Evolutionary conservation across 2,329 filamentous ascomycete genomes (phyloP).

Genomic region (Aureobasidium sp.): DNA sequence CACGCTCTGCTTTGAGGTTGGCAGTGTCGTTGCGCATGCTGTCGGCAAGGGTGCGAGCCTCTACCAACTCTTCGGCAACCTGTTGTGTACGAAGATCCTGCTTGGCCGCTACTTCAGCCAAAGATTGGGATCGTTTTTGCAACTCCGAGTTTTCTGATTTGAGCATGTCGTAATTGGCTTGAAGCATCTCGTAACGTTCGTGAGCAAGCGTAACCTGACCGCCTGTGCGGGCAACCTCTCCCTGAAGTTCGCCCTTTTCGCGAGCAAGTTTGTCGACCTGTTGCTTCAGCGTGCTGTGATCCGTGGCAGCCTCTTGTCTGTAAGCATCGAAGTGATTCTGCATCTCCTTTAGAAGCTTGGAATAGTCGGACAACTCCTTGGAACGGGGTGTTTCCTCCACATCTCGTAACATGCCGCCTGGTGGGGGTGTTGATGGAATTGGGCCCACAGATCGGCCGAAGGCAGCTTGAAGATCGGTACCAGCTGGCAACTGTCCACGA

Average conservation of each 20-base stretch:
- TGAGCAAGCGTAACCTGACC: conserved; percentile 76
- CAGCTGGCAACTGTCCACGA: conserved; percentile 53
- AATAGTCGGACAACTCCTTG: conserved; percentile 61
- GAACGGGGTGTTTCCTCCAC: conserved; percentile 43
- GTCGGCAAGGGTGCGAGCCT: conserved; percentile 72
- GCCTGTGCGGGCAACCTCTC: conserved; percentile 69
- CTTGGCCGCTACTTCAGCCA: conserved; percentile 79
- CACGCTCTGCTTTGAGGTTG: conserved; percentile 91
- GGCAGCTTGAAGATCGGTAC: conserved; percentile 57
- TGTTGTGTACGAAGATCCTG: conserved; percentile 88
- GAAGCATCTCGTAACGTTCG: conserved; percentile 82
- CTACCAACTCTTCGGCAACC: conserved; percentile 85
- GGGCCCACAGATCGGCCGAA: conserved; percentile 65
- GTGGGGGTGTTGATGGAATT: conserved; percentile 39
- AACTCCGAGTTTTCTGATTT: conserved; percentile 81
- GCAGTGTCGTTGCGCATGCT: conserved; percentile 84
- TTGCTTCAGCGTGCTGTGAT: conserved; percentile 73
- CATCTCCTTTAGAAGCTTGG: conserved; percentile 74
- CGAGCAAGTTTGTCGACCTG: conserved; percentile 75
- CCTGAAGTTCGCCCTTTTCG: conserved; percentile 76
- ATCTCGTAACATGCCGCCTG: conserved; percentile 29
- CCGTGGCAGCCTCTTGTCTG: conserved; percentile 74
- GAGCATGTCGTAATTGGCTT: conserved; percentile 76
- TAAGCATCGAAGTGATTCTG: conserved; percentile 87
- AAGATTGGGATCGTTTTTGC: conserved; percentile 68